Base-by-base conservation (phyloP, 1,139 yeast genomes). In the Debaryomyces sp. region DNA sequence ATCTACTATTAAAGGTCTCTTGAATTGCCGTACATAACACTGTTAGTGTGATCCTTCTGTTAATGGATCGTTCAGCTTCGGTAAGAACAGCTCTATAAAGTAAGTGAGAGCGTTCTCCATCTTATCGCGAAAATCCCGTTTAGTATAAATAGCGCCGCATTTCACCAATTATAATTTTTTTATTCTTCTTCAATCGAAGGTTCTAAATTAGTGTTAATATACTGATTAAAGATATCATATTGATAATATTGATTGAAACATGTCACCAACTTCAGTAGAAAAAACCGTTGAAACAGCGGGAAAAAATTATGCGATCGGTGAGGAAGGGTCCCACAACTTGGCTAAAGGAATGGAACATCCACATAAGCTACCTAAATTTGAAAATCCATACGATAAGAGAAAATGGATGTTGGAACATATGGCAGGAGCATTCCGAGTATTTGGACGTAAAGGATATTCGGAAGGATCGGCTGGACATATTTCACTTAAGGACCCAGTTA, bases 381-480 rank as follows among this genome's bases (percentile, higher is more conserved):
- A 59, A 18, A 81, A 81, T 58, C 75, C 75, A 45, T 57, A 68
- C 36, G 75, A 73, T 44, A 77, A 86, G 60, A 73, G 92, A 50
- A 68, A 76, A 61, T 85, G 87, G 86, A 70, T 81, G 58, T 71
- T 82, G 50, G 81, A 87, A 63, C 95, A 87, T 59, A 80, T 86
- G 85, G 95, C 96, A 2, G 92, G 84, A n/a, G 92, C 91, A 0
- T 88, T 87, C 69, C 75, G 96, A 50, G 81, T 85, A 2, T 87
- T 88, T 66, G 89, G 89, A 7, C 77, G 92, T 55, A 81, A 79
- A 56, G 89, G 89, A 10, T 88, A 72, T 65, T 75, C 84, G 12
- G 89, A 85, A 64, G 96, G 96, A 8, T 66, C 82, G 13, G 89
- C 95, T 0, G 96, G 95, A 26, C 96, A 88, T 61, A 86, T 88